Evolutionary conservation across 768 basidiomycete species (phyloP).

Genomic region (Tulasnella sp.): DNA sequence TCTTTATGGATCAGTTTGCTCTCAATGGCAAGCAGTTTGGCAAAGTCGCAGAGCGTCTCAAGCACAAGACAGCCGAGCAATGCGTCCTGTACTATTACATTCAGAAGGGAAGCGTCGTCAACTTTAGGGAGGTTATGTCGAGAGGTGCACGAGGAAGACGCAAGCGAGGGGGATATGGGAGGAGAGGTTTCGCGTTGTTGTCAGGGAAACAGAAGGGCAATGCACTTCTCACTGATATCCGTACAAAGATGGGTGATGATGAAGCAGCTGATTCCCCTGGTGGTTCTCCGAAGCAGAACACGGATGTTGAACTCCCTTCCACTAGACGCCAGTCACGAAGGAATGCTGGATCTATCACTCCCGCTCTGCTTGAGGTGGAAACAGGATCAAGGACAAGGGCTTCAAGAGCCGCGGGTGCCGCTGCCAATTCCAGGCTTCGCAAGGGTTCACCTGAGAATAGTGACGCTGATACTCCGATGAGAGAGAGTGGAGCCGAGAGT

Average conservation of each 20-base stretch:
- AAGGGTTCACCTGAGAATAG: slow-evolving; percentile 1
- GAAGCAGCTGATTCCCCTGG: slow-evolving; percentile 10
- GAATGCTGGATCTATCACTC: neutral
- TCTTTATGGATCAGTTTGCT: slow-evolving; percentile 70
- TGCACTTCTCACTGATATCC: slow-evolving; percentile 65
- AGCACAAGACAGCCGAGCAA: slow-evolving; percentile 75
- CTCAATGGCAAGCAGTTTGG: slow-evolving; percentile 90
- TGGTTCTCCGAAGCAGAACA: slow-evolving; percentile 10
- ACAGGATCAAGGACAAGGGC: no score
- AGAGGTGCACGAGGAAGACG: slow-evolving; percentile 54
- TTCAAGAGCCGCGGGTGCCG: neutral
- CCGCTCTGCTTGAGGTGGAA: neutral
- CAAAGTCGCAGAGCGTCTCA: slow-evolving; percentile 65
- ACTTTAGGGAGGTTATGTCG: slow-evolving; percentile 66
- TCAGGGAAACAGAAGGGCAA: slow-evolving; percentile 65
- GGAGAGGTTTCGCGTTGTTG: slow-evolving; percentile 20
- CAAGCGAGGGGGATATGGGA: slow-evolving; percentile 33
- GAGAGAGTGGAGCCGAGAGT: neutral
- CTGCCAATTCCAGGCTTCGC: neutral
- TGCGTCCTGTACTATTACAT: slow-evolving; percentile 92
- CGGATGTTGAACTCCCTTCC: neutral
- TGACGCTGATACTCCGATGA: neutral
- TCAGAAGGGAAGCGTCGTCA: slow-evolving; percentile 78
- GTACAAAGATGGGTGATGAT: slow-evolving; percentile 9
- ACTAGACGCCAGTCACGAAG: slow-evolving; percentile 3